These are phyloP conservation scores for Candida mesenterica DNA, from an alignment of 1,139 yeast genomes.

Conservation along the genomic window DNA sequence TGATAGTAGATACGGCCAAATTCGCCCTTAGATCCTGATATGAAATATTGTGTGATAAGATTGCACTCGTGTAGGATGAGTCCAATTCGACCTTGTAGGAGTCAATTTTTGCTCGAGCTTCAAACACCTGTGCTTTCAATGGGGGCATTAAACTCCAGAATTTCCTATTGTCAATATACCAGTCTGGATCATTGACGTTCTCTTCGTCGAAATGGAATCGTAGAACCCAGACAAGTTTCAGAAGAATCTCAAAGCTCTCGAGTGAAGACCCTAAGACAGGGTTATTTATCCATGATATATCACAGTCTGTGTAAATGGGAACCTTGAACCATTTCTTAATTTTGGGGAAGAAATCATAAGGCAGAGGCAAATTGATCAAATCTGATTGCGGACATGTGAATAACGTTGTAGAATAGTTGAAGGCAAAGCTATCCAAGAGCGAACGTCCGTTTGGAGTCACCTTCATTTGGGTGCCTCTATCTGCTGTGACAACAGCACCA, in stretches of 20 bases:
- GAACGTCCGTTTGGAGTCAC: slow-evolving; percentile 28
- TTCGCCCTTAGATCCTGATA: slow-evolving; percentile 13
- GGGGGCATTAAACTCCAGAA: slow-evolving; percentile 16
- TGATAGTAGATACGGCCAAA: slow-evolving; percentile 15
- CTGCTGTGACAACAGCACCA: not conserved
- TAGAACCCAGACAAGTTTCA: slow-evolving; percentile 39
- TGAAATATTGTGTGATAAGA: slow-evolving; percentile 5
- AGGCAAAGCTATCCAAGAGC: slow-evolving; percentile 36
- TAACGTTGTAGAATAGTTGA: slow-evolving; percentile 30
- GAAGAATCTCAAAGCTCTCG: slow-evolving; percentile 30
- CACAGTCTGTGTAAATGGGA: slow-evolving; percentile 25
- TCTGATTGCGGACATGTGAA: slow-evolving; percentile 24
- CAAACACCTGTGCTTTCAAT: slow-evolving; percentile 7
- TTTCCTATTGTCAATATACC: slow-evolving; percentile 12
- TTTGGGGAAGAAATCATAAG: slow-evolving; percentile 31
- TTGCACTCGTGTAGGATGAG: not conserved
- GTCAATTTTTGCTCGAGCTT: slow-evolving; percentile 8
- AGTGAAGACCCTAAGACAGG: slow-evolving; percentile 17
- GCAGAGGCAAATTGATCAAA: slow-evolving; percentile 29
- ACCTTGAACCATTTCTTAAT: slow-evolving; percentile 25
- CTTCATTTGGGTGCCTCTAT: not conserved
- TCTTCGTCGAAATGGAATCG: slow-evolving; percentile 20
- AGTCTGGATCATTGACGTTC: slow-evolving; percentile 1
- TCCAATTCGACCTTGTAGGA: slow-evolving; percentile 12
- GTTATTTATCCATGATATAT: slow-evolving; percentile 16